Evolutionary conservation across 768 basidiomycete genomes (phyloP).

Genomic region (Suillus clintonianus): DNA sequence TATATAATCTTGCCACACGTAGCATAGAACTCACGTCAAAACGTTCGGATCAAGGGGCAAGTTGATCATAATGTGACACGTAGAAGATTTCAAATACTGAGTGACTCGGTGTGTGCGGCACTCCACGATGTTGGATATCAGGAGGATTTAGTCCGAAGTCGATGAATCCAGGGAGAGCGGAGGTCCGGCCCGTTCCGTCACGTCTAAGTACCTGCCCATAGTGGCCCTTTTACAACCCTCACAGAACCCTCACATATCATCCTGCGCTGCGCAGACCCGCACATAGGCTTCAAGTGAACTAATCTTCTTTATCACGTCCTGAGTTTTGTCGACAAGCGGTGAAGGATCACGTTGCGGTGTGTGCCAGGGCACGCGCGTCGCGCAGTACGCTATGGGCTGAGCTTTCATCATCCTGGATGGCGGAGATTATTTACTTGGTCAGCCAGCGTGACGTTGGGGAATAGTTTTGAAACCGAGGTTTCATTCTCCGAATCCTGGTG

Average conservation of each 20-base stretch:
- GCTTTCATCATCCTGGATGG: too few relatives aligned
- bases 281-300: background rate
- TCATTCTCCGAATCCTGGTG: background rate
- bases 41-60: background rate
- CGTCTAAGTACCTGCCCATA: background rate
- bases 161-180: background rate
- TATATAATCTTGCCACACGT: background rate
- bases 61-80: background rate
- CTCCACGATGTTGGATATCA: background rate
- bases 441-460: too few relatives aligned
- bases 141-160: background rate
- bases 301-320: background rate
- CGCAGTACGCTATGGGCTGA: background rate
- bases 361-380: background rate
- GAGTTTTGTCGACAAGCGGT: background rate
- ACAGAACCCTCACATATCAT: background rate
- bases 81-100: background rate
- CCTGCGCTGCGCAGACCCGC: background rate
- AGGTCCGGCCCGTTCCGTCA: background rate
- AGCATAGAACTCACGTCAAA: background rate
- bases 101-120: background rate
- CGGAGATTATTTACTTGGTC: background rate
- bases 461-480: background rate
- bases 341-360: background rate
- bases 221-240: background rate